Base-by-base conservation (phyloP, 2,329 filamentous ascomycete genomes). In the Samsoniella hepiali region DNA sequence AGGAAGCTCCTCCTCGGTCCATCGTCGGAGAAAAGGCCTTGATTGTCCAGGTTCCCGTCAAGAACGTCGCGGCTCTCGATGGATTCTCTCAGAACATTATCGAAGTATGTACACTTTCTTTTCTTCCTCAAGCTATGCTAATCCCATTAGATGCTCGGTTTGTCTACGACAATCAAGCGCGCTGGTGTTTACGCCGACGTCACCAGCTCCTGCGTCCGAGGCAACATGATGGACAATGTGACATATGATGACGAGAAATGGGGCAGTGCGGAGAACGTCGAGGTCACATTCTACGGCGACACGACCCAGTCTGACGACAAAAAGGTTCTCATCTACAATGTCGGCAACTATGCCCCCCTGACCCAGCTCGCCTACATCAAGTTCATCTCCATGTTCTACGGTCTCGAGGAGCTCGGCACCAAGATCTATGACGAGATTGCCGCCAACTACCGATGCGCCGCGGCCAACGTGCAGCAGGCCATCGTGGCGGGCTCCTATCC, bases 341-440 rank as follows among this genome's bases (percentile, higher is more conserved):
- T 49, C 6, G 63, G 63, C 10, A 45, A 31, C 5, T 47, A 64
- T 7, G 42, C 63, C 2, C 63, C 63, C 13, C 44, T 64, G 44
- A 45, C 50, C 22, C 63, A 64, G 51, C 53, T 64, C 10, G 63
- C 32, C 13, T 64, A 64, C 58, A 62, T 64, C 63, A 64, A 64
- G 50, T 64, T 64, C 29, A 36, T 64, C 50, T 62, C 58, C 44
- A 62, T 64, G 63, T 64, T 64, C 22, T 64, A 51, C 22, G 63
- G 63, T 9, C 36, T 62, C 1, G 63, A 64, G 34, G 50, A 62
- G 40, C 58, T 64, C 6, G 63, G 55, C 11, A 29, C 47, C 50
- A 38, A 38, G 42, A 29, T 62, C 5, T 62, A 64, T 13, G 44
- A 64, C 31, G 51, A 56, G 17, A 53, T 64, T 13, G 49, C 58